Percentiles rank a stretch among this genome's conserved stretches.
Evolutionary conservation across 1,284 basidiomycete species (phyloP).

Genomic region (Marasmius fiardii): DNA sequence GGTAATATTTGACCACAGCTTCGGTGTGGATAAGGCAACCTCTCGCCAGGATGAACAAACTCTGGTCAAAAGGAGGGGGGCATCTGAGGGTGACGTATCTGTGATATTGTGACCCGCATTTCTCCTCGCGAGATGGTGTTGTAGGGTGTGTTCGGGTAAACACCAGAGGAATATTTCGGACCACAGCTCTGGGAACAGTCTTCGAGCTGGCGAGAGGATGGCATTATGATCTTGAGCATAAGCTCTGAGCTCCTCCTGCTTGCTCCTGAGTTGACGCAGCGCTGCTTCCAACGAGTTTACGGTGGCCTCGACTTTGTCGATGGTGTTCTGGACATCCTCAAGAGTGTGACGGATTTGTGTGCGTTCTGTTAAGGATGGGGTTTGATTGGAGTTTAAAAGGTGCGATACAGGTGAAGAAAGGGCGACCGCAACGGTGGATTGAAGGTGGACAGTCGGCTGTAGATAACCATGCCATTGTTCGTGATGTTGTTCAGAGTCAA

Average conservation of each 20-base stretch:
- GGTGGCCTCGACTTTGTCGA: neutral
- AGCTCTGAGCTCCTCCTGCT: neutral
- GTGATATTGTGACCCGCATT: neutral
- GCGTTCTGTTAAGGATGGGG: neutral
- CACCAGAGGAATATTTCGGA: conserved; percentile 1
- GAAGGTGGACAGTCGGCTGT: too few relatives aligned
- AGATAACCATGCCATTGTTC: too few relatives aligned
- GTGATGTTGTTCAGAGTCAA: too few relatives aligned
- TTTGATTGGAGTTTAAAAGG: neutral
- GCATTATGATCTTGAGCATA: neutral
- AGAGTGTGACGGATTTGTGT: neutral
- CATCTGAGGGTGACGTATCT: neutral
- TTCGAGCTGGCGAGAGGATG: neutral
- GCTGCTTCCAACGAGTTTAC: neutral
- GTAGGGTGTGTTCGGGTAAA: neutral
- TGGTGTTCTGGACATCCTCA: neutral
- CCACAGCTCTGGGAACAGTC: neutral
- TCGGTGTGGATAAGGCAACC: neutral
- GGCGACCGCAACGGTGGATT: neutral
- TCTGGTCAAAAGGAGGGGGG: neutral
- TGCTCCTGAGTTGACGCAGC: neutral
- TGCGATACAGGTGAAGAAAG: neutral
- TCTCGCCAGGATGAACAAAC: neutral
- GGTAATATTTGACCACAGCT: neutral
- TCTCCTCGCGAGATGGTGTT: neutral